Evolutionary conservation across 495 filamentous ascomycete genomes (phyloP), one percentile per base, ranked within the genome.

Genomic region (Podospora conica): DNA sequence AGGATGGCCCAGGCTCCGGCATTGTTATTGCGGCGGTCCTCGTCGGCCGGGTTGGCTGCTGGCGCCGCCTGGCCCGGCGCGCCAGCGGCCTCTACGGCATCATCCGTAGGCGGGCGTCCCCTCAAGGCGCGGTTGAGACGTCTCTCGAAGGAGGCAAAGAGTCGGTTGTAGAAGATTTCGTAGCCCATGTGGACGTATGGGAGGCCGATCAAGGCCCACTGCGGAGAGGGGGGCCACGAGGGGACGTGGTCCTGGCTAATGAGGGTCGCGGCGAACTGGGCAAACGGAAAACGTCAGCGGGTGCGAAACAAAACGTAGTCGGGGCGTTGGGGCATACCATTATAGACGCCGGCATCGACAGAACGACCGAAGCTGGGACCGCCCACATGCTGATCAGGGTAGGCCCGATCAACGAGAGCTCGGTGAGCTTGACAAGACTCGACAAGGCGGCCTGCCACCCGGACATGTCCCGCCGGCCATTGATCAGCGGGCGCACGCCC

Each of bases 191-290:
- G 86, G 28, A 93, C 66, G 62, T 86, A 86, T 1, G 91, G 91
- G 53, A 93, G 80, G 3, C 87, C 71, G 0, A 86, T 81, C 65
- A 95, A 79, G 18, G 87, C 86, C 81, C 91, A 84, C n/a, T 85
- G 81, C 3, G 89, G 84, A 23, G 86, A 90, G 0, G 90, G 90
- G 15, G 91, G 91, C 91, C 91, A 96, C 18, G 62, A 31, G 5
- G 71, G 63, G 12, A 75, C 60, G 56, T 75, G 20, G 21, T 78
- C 63, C 9, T 73, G 64, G 15, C 64, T 63, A 20, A 74, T 48
- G 0, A 73, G 69, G 10, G 6, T 53, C 10, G 60, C 53, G 55
- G 60, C 69, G 57, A 68, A 75, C 75, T 78, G 56, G 63, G 15
- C 21, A 22, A 20, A 15, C 8, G 11, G 9, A 0, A 23, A 10